Conservation (phyloP, 441 rosid genomes). For the Arabidopsis lyrata region DNA sequence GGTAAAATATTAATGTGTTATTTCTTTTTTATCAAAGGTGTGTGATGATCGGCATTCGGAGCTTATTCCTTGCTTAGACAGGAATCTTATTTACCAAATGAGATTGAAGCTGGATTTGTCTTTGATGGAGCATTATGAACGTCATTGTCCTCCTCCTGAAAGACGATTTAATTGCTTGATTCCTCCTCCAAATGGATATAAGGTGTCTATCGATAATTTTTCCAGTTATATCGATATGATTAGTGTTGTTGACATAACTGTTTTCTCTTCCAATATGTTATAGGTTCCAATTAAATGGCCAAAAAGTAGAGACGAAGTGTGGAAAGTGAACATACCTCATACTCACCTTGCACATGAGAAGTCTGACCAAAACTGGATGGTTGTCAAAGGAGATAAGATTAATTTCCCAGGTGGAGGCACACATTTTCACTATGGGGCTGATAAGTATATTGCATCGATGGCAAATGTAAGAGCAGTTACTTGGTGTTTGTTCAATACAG, state of each 20-base stretch:
- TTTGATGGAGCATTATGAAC: constrained; percentile 98
- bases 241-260: not conserved
- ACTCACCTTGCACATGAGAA: constrained; percentile 98
- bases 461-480: constrained; percentile 72
- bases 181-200: constrained; percentile 90
- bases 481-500: constrained; percentile 3
- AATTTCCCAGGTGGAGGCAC: constrained; percentile 96
- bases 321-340: constrained; percentile 98
- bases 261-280: constrained; percentile 39
- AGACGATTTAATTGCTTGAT: constrained; percentile 90
- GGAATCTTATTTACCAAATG: constrained; percentile 88
- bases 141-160: constrained; percentile 94
- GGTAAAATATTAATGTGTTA: constrained; percentile 21
- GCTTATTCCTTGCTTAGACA: constrained; percentile 92
- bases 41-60: constrained; percentile 94
- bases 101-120: constrained; percentile 92
- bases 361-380: constrained; percentile 99
- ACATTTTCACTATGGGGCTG: constrained; percentile 98
- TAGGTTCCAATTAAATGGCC: constrained; percentile 95
- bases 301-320: constrained; percentile 94
- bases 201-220: constrained; percentile 52
- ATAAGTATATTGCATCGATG: constrained; percentile 88
- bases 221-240: constrained; percentile 18
- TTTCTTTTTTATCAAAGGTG: constrained; percentile 56
- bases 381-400: constrained; percentile 91